These are phyloP conservation scores for Phlebopus sp. DNA, from an alignment of 1,284 basidiomycete species.

Conservation along the genomic window DNA sequence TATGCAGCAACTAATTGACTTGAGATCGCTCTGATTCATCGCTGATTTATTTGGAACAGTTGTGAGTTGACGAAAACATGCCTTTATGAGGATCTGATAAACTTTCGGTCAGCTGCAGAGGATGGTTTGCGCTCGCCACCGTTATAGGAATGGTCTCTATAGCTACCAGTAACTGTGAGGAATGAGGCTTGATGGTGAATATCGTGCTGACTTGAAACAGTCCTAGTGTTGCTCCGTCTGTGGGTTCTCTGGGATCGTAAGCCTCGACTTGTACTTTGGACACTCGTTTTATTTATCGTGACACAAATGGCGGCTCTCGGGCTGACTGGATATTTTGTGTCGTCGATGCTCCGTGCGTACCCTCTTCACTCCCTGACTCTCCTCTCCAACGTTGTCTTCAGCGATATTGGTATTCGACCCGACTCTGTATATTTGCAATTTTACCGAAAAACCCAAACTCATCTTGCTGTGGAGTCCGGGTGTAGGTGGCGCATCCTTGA, in stretches of 20 bases:
- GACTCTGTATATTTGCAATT: conserved; percentile 15
- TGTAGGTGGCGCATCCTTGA: conserved; percentile 14
- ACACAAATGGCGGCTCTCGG: conserved; percentile 32
- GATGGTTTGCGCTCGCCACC: conserved; percentile 33
- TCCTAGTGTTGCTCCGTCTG: conserved; percentile 41
- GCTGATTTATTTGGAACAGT: conserved; percentile 7
- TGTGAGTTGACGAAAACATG: conserved; percentile 11
- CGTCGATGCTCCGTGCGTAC: conserved; percentile 33
- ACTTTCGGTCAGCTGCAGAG: conserved; percentile 31
- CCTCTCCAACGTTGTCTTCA: conserved; percentile 1
- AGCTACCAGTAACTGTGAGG: conserved; percentile 39
- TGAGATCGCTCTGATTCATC: background rate
- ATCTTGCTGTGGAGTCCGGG: conserved; percentile 34
- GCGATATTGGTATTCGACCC: conserved; percentile 14
- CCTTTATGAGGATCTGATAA: background rate
- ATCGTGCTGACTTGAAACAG: conserved; percentile 9
- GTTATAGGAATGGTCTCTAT: conserved; percentile 37
- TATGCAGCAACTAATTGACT: conserved; percentile 8
- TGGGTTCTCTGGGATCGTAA: conserved; percentile 43
- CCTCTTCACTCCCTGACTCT: background rate
- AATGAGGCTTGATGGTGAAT: background rate
- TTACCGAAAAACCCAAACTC: conserved; percentile 14
- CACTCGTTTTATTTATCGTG: conserved; percentile 32
- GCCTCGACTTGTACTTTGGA: conserved; percentile 34
- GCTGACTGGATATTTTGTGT: conserved; percentile 28